Evolutionary conservation across 768 basidiomycete genomes (phyloP).

Genomic region (Lepiota brunneoincarnata): DNA sequence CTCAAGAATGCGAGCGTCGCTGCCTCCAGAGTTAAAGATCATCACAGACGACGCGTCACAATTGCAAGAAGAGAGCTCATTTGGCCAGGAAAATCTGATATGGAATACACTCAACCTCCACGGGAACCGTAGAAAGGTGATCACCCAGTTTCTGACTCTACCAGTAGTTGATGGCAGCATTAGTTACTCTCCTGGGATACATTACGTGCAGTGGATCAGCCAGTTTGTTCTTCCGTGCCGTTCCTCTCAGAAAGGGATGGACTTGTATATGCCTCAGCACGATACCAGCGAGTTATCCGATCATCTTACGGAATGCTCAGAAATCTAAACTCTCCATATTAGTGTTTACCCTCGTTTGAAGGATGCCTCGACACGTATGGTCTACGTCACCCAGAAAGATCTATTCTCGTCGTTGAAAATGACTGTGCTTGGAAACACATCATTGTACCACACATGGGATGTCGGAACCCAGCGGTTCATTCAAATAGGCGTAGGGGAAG

Average conservation of each 20-base stretch:
- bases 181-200: conserved; percentile 65
- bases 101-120: conserved; percentile 2
- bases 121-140: conserved; percentile 19
- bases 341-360: conserved; percentile 51
- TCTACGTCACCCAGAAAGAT: conserved; percentile 45
- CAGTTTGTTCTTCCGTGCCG: conserved; percentile 36
- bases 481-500: conserved; percentile 34
- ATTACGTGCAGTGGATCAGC: conserved; percentile 33
- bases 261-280: conserved; percentile 50
- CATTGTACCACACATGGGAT: conserved; percentile 67
- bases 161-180: conserved; percentile 30
- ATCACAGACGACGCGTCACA: conserved; percentile 17
- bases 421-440: conserved; percentile 66
- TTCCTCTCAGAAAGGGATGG: conserved; percentile 71
- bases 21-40: conserved; percentile 29
- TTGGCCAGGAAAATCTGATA: conserved; percentile 19
- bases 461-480: conserved; percentile 51
- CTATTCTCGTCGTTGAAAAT: conserved; percentile 52
- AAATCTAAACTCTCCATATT: background rate
- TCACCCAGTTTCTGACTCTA: conserved; percentile 16
- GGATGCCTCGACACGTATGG: conserved; percentile 32
- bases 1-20: background rate
- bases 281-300: conserved; percentile 49
- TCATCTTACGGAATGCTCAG: background rate
- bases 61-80: conserved; percentile 8